These are phyloP conservation scores for Albugo candida DNA, from an alignment of 352 stramenopile genomes.

Conservation along the genomic window DNA sequence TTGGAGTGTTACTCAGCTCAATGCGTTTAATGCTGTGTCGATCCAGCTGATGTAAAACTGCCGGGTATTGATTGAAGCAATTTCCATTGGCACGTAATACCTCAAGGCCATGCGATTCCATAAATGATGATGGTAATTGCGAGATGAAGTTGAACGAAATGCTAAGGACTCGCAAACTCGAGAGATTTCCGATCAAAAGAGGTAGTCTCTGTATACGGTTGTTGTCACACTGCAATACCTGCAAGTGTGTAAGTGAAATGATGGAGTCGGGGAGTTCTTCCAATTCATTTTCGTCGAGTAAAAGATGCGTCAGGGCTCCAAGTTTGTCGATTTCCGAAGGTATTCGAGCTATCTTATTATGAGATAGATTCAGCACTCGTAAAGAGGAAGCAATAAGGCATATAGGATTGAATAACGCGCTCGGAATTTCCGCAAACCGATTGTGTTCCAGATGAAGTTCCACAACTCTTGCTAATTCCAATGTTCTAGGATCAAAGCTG, in stretches of 20 bases:
- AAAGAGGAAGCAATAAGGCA: conserved; percentile 5
- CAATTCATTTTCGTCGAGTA: conserved; percentile 24
- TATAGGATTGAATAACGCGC: no score
- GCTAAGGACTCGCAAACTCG: conserved; percentile 17
- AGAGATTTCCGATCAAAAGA: conserved; percentile 18
- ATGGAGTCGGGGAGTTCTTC: conserved; percentile 19
- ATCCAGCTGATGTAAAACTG: conserved; percentile 2
- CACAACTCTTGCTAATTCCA: no score
- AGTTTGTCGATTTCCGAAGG: conserved; percentile 22
- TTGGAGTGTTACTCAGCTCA: no score
- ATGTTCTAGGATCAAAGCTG: no score
- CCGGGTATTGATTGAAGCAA: conserved; percentile 12
- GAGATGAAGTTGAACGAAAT: conserved; percentile 23
- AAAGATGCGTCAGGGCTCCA: conserved; percentile 14
- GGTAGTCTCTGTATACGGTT: conserved; percentile 25
- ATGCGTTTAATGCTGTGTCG: no score
- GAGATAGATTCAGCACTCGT: conserved; percentile 22
- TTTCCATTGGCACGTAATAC: conserved; percentile 32
- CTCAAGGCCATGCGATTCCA: conserved; percentile 16
- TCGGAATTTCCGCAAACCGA: no score
- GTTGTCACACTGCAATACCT: conserved; percentile 16
- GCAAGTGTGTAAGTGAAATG: conserved; percentile 17
- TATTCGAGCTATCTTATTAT: conserved; percentile 23
- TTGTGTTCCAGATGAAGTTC: no score
- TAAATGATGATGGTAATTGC: conserved; percentile 26